Percentiles rank a stretch among this genome's conserved stretches.
phyloP scores from a whole-genome alignment of 768 basidiomycete species.

The Lentinus tigrinus region DNA sequence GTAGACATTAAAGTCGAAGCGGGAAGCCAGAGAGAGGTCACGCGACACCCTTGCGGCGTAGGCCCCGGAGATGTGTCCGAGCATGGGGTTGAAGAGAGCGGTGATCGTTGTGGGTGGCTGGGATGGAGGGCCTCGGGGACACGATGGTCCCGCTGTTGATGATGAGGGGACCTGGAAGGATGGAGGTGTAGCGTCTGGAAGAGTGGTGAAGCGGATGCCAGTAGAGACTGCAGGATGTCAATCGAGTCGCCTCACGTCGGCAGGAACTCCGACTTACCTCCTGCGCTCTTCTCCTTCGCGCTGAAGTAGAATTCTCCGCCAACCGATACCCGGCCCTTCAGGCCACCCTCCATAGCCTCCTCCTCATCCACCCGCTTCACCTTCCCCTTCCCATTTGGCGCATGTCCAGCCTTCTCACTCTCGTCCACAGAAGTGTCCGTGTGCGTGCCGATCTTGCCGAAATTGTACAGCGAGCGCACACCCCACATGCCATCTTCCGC shows the following conservation, averaged over 20 bases:
- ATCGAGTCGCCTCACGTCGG: not conserved
- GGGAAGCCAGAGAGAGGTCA: slow-evolving; percentile 82
- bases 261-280: slow-evolving; percentile 56
- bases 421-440: slow-evolving; percentile 36
- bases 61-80: slow-evolving; percentile 89
- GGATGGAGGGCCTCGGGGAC: slow-evolving; percentile 34
- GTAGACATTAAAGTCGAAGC: slow-evolving; percentile 96
- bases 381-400: slow-evolving; percentile 7
- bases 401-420: slow-evolving; percentile 21
- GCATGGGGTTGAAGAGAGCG: slow-evolving; percentile 92
- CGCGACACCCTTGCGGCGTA: slow-evolving; percentile 87
- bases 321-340: slow-evolving; percentile 86
- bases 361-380: slow-evolving; percentile 90
- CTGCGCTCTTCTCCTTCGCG: slow-evolving; percentile 88
- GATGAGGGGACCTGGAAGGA: slow-evolving; percentile 53
- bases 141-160: slow-evolving; percentile 28
- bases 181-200: slow-evolving; percentile 75
- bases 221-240: slow-evolving; percentile 66
- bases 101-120: slow-evolving; percentile 95
- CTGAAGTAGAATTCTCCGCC: slow-evolving; percentile 95
- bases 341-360: slow-evolving; percentile 87
- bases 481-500: slow-evolving; percentile 96
- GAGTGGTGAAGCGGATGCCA: slow-evolving; percentile 90
- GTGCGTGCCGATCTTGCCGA: slow-evolving; percentile 62
- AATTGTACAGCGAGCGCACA: slow-evolving; percentile 84